phyloP scores from a whole-genome alignment of 2,329 filamentous ascomycete genomes.

The Tolypocladium cylindrosporum region DNA sequence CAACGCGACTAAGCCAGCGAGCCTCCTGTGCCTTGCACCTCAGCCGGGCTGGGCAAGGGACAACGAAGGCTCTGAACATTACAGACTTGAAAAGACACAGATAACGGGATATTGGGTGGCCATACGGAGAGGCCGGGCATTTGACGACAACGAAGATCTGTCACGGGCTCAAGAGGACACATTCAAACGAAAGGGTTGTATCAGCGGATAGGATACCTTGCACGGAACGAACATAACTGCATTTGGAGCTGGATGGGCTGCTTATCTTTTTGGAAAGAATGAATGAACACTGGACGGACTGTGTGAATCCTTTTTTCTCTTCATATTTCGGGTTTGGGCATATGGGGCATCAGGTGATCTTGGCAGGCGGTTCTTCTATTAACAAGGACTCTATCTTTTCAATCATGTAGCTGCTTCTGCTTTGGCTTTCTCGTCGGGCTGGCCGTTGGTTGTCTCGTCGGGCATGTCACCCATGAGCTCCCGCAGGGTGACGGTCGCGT shows the following conservation, averaged over 20 bases:
- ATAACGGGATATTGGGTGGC: not conserved
- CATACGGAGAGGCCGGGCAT: not conserved
- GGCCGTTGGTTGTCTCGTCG: constrained; percentile 9
- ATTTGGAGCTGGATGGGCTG: not conserved
- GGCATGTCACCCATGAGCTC: constrained; percentile 56
- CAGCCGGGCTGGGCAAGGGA: too few relatives aligned
- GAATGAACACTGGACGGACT: not conserved
- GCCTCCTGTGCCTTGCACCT: not conserved
- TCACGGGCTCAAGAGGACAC: not conserved
- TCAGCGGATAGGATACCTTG: not conserved
- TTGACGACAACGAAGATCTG: not conserved
- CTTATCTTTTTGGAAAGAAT: not conserved
- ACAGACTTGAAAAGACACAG: not conserved
- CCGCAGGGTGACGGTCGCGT: constrained; percentile 73
- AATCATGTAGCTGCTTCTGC: not conserved
- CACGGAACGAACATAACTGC: not conserved
- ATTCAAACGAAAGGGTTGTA: constrained; percentile 1
- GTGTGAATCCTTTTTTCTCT: not conserved
- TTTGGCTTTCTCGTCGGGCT: not conserved
- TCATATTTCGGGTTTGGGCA: not conserved
- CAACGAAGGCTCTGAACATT: not conserved
- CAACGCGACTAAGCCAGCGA: not conserved
- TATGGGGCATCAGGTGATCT: not conserved
- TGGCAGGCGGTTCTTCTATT: not conserved
- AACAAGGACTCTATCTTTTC: not conserved